A percentile compares a stretch with the other conserved stretches of the same genome.
Evolutionary conservation across 179 eudicot genomes (phyloP).

Genomic region (Corrigiola litoralis): DNA sequence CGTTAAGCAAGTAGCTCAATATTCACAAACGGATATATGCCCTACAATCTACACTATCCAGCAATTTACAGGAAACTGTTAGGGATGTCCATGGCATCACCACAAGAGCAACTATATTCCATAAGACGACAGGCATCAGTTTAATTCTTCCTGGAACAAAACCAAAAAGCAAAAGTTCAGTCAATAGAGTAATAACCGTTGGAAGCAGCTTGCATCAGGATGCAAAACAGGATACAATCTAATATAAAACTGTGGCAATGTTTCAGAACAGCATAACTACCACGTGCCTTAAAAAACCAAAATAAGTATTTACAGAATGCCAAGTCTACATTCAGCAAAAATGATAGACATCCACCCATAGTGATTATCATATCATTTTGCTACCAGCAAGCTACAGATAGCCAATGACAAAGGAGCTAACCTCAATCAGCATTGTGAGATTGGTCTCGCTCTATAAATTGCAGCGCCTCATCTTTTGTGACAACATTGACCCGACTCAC

Average conservation of each 20-base stretch:
- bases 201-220: not conserved
- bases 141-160: not conserved
- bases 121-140: constrained; percentile 5
- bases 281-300: not conserved
- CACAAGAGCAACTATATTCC: not conserved
- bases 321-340: not conserved
- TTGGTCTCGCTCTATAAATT: constrained; percentile 82
- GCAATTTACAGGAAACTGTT: constrained; percentile 17
- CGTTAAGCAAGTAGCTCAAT: too few relatives aligned
- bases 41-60: constrained; percentile 4
- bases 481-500: constrained; percentile 80
- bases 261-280: too few relatives aligned
- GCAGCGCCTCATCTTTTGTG: constrained; percentile 69
- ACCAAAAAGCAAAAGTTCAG: not conserved
- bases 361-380: not conserved
- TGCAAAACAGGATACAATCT: not conserved
- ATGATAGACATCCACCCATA: not conserved
- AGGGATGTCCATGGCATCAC: not conserved
- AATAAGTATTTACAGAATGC: not conserved
- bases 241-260: too few relatives aligned
- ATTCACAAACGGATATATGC: not conserved
- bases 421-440: constrained; percentile 69
- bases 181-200: not conserved
- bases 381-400: not conserved
- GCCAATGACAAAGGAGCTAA: constrained; percentile 16